Base-by-base conservation (phyloP, 2,329 filamentous ascomycete species). In the Aureobasidium sp. region DNA sequence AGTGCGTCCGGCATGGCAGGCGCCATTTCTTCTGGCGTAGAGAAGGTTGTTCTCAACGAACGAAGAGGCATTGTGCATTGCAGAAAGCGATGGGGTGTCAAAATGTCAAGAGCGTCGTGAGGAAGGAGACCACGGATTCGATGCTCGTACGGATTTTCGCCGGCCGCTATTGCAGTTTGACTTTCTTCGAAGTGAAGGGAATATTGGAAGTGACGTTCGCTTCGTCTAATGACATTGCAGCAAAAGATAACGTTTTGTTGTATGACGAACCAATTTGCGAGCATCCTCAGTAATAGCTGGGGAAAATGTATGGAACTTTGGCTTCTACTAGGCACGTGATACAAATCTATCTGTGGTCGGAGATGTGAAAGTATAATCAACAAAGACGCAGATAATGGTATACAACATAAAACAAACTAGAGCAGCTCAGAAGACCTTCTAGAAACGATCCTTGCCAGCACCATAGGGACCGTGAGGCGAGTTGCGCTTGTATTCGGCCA, bases 401-500 rank as follows among this genome's bases (percentile, higher is more conserved):
- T 55, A 27, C 12, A 41, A 29, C 51, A 39, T 44, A n/a, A 44
- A 24, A 44, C 36, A 34, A 15, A 32, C 10, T 20, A 12, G 12
- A n/a, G 13, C 41, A 44, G 12, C 41, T 26, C 9, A 2, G 6
- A 6, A 56, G 10, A 12, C 10, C n/a, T 56, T 41, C 51, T 56
- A 56, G n/a, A 8, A 44, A 44, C 17, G 27, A 8, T 56, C 37
- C 39, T 56, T 56, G 17, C 37, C 52, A 44, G 39, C 39, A 41
- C 50, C 50, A 17, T 17, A 20, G 10, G 37, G 37, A 44, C 37
- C 39, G 15, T 56, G 27, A 56, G 52, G 39, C n/a, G 52, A 56
- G 15, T 41, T 44, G 32, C 52, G 52, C 52, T 56, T 56, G 24
- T 56, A 56, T 27, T 56, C 52, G 3, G 52, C 56, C 37, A 73